These are phyloP conservation scores for Pseudogymnoascus sp. DNA, from an alignment of 2,329 filamentous ascomycete genomes.

Conservation along the genomic window DNA sequence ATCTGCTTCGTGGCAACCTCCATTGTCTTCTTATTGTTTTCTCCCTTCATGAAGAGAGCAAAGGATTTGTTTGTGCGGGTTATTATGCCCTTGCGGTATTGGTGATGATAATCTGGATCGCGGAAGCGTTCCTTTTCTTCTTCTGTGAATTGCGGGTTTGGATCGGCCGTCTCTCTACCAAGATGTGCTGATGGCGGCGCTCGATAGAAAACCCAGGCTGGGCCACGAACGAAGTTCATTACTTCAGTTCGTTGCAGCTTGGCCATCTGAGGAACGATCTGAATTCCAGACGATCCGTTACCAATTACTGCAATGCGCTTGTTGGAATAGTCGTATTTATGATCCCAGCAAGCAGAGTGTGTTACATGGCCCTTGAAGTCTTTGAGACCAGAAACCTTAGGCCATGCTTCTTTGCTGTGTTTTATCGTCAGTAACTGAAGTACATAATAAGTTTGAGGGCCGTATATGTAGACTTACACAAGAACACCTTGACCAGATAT, in stretches of 20 bases:
- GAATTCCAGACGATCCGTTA: slow-evolving; percentile 33
- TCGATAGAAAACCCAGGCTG: slow-evolving; percentile 31
- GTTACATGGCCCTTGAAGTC: slow-evolving; percentile 38
- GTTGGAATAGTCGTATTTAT: slow-evolving; percentile 44
- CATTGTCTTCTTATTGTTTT: slow-evolving; percentile 59
- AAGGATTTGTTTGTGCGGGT: slow-evolving; percentile 4
- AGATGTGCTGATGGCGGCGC: slow-evolving; percentile 46
- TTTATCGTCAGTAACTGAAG: slow-evolving; percentile 36
- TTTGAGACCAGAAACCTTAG: slow-evolving; percentile 37
- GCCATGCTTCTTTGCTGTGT: slow-evolving; percentile 30
- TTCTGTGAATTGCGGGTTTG: slow-evolving; percentile 23
- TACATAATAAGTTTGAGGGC: slow-evolving; percentile 35
- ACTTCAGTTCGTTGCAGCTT: slow-evolving; percentile 21
- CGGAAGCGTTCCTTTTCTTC: slow-evolving; percentile 27
- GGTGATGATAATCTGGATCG: slow-evolving; percentile 16
- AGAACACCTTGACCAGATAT: slow-evolving; percentile 5
- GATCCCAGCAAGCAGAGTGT: slow-evolving; percentile 53
- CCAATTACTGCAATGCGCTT: slow-evolving; percentile 43
- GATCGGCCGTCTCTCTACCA: slow-evolving; percentile 35
- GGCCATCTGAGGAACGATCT: slow-evolving; percentile 29
- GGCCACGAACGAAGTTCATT: slow-evolving; percentile 17
- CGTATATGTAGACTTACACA: slow-evolving; percentile 25
- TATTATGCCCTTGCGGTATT: slow-evolving; percentile 9
- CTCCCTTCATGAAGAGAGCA: not conserved
- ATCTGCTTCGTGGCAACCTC: slow-evolving; percentile 85